Base-by-base conservation (phyloP, 2,329 filamentous ascomycete species). In the Paraphaeosphaeria sporulosa region DNA sequence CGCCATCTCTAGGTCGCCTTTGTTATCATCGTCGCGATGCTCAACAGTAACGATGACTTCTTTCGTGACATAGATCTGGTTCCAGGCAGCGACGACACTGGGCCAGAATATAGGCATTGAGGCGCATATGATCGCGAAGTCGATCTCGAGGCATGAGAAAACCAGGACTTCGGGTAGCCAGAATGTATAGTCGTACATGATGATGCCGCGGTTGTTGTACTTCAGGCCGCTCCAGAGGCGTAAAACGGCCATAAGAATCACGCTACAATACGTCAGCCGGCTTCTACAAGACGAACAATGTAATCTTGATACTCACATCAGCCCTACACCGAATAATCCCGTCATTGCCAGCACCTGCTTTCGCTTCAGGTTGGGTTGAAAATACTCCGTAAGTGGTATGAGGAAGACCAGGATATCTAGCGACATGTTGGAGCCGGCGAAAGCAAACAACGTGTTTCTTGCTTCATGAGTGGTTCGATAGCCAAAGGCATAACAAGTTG, bases 81-180 rank as follows among this genome's bases (percentile, higher is more conserved):
- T 68, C 51, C 64, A 66, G 19, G 65, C 66, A 15, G 65, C 56
- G 10, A 71, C 54, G 32, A 77, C 61, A 12, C 66, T 61, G 6
- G 74, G 74, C 75, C 75, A 77, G 66, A 77, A 77, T 36, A 77
- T 75, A 17, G 38, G 38, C 38, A 40, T 40, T 2, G 38, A 40
- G 38, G 38, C 38, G 38, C 15, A 40, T 19, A 76, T 71, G 58
- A 77, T 75, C 9, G 74, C 74, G 42, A 77, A 70, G 36, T 76
- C 69, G 51, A 76, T 62, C 56, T 77, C 74, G 38, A 77, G 64
- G 50, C 64, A 69, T 17, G 71, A 72, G 51, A 76, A 63, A 34
- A 76, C 68, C 12, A 72, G 53, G 3, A 66, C 64, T 27, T 69
- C 62, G 0, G 70, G 69, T 17, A 71, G 70, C 68, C 71, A 71